A percentile compares a stretch with the other conserved stretches of the same genome.
These are phyloP conservation scores for Chaetomiaceae sp. DNA, from an alignment of 2,329 filamentous ascomycete genomes.

Conservation along the genomic window DNA sequence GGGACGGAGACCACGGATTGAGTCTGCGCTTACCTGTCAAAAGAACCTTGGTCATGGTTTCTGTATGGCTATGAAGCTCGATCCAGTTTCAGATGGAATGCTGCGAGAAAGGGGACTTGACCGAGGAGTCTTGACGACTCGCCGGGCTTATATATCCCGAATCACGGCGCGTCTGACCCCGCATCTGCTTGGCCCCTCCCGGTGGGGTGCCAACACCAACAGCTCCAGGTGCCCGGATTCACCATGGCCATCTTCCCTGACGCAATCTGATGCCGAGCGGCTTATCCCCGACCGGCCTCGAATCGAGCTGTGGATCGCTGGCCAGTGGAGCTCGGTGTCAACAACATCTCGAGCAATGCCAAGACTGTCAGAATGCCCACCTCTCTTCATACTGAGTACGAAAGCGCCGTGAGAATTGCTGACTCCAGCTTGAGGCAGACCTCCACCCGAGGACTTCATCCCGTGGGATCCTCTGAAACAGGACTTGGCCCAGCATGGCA, in stretches of 20 bases:
- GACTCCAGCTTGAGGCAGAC: too few relatives aligned
- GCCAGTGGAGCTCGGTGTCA: too few relatives aligned
- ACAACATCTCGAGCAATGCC: background rate
- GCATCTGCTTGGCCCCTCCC: slow-evolving; percentile 1
- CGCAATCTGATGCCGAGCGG: background rate
- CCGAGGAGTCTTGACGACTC: too few relatives aligned
- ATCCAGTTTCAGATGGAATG: too few relatives aligned
- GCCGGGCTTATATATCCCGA: background rate
- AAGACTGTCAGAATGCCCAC: too few relatives aligned
- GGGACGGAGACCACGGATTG: background rate
- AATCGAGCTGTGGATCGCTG: too few relatives aligned
- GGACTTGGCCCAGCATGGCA: too few relatives aligned
- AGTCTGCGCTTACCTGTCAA: slow-evolving; percentile 38
- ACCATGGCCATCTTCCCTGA: background rate
- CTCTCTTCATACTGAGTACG: too few relatives aligned
- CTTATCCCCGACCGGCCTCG: background rate
- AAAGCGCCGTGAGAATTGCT: too few relatives aligned
- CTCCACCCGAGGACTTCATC: too few relatives aligned
- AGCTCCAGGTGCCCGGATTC: background rate
- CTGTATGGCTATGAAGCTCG: background rate
- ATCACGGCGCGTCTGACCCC: background rate
- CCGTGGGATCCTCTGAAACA: too few relatives aligned
- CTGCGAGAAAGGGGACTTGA: too few relatives aligned
- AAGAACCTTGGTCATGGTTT: slow-evolving; percentile 43
- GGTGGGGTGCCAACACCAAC: slow-evolving; percentile 1